These are phyloP conservation scores for Golubevia sp. DNA, from an alignment of 1,284 basidiomycete species.

Conservation along the genomic window DNA sequence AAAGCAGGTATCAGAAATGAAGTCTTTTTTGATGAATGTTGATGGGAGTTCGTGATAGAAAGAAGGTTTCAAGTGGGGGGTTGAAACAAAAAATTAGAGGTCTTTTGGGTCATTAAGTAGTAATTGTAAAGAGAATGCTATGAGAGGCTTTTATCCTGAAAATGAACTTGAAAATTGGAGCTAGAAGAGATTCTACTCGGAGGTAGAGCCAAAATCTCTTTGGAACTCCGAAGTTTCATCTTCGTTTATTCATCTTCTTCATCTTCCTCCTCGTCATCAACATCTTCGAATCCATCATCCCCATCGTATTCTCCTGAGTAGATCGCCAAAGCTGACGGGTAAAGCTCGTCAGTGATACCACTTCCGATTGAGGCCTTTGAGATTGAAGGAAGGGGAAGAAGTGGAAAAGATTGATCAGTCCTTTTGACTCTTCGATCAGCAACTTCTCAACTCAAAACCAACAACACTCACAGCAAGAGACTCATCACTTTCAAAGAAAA, in stretches of 20 bases:
- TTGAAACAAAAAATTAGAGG: background rate
- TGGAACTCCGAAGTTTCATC: background rate
- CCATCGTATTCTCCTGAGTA: slow-evolving; percentile 43
- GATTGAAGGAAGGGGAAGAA: background rate
- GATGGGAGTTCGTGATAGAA: background rate
- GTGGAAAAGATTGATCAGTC: background rate
- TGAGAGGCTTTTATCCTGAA: background rate
- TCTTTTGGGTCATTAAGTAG: background rate
- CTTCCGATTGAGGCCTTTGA: slow-evolving; percentile 36
- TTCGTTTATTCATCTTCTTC: slow-evolving; percentile 54
- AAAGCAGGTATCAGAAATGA: too few species aligned
- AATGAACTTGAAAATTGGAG: background rate
- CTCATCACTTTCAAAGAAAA: slow-evolving; percentile 50
- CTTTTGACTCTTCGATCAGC: background rate
- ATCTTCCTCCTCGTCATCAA: slow-evolving; percentile 39
- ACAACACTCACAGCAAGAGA: slow-evolving; percentile 30
- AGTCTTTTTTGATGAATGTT: background rate
- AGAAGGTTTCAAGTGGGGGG: background rate
- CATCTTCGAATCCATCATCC: slow-evolving; percentile 39
- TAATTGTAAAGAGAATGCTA: too few species aligned
- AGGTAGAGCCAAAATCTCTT: background rate
- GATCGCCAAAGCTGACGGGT: slow-evolving; percentile 49
- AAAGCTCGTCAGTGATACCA: slow-evolving; percentile 50
- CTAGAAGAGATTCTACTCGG: background rate
- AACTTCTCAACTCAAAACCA: too few species aligned